Conservation (phyloP, 2,329 filamentous ascomycete genomes). For the Chaetomium strumarium region DNA sequence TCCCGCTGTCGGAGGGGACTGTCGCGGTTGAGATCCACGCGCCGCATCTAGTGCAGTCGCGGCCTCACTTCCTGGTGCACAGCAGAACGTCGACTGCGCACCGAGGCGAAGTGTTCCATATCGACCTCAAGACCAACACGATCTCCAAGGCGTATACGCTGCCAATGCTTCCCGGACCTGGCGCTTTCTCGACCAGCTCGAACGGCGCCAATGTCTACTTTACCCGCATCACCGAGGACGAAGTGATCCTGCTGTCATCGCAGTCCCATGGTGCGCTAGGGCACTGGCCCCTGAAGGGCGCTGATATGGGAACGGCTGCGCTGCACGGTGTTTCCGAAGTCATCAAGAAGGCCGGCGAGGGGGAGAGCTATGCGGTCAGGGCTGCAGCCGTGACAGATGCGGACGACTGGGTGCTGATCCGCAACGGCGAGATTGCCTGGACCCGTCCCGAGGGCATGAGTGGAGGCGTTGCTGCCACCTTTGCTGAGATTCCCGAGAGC, state of each 20-base stretch:
- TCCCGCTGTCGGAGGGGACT: slow-evolving; percentile 44
- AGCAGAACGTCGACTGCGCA: slow-evolving; percentile 64
- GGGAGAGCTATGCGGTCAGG: slow-evolving; percentile 67
- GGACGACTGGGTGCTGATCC: slow-evolving; percentile 75
- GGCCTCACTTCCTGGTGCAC: slow-evolving; percentile 80
- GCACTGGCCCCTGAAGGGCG: slow-evolving; percentile 59
- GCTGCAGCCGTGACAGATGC: slow-evolving; percentile 62
- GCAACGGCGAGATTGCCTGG: slow-evolving; percentile 79
- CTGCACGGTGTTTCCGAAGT: slow-evolving; percentile 76
- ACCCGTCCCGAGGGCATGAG: slow-evolving; percentile 74
- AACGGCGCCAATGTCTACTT: slow-evolving; percentile 82
- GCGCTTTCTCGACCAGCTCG: slow-evolving; percentile 73
- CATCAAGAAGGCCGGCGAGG: slow-evolving; percentile 58
- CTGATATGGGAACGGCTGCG: slow-evolving; percentile 39
- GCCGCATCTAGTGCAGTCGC: slow-evolving; percentile 63
- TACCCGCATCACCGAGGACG: slow-evolving; percentile 69
- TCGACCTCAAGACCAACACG: slow-evolving; percentile 63
- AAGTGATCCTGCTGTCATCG: slow-evolving; percentile 70
- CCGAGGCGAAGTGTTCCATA: slow-evolving; percentile 80
- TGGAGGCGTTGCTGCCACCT: slow-evolving; percentile 72
- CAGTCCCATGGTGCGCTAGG: slow-evolving; percentile 69
- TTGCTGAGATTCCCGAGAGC: slow-evolving; percentile 68
- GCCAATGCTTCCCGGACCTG: slow-evolving; percentile 62
- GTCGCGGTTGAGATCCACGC: slow-evolving; percentile 62
- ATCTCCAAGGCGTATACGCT: slow-evolving; percentile 76